These are phyloP conservation scores for Botrytis paeoniae DNA, from an alignment of 2,329 filamentous ascomycete genomes.

Conservation along the genomic window DNA sequence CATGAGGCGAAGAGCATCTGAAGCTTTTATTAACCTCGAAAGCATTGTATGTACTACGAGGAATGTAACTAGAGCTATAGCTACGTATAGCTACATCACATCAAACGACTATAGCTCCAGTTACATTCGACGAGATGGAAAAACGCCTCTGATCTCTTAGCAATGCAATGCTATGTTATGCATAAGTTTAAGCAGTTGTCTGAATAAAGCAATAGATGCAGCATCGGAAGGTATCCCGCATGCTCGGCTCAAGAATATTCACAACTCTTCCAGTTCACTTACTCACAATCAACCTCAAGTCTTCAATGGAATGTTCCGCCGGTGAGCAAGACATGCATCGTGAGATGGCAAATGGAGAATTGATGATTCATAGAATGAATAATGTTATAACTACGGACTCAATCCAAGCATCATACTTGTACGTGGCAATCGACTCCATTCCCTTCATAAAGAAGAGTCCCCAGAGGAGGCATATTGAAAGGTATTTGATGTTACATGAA, in stretches of 20 bases:
- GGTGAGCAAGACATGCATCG: constrained; percentile 17
- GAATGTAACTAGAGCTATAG: not conserved
- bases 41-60: not conserved
- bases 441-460: not conserved
- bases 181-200: not conserved
- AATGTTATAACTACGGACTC: not conserved
- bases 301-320: not conserved
- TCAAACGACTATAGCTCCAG: no score
- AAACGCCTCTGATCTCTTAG: not conserved
- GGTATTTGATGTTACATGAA: not conserved
- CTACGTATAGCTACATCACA: no score
- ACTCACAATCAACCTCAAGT: no score
- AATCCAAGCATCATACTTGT: not conserved
- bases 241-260: not conserved
- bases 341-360: constrained; percentile 12
- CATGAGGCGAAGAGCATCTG: not conserved
- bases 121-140: not conserved
- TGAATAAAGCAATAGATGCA: not conserved
- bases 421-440: not conserved
- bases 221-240: not conserved
- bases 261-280: not conserved
- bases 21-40: no score
- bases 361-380: not conserved
- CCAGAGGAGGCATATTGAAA: not conserved
- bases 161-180: not conserved